These are phyloP conservation scores for Dendryphion nanum DNA, from an alignment of 2,329 filamentous ascomycete species.

Conservation along the genomic window DNA sequence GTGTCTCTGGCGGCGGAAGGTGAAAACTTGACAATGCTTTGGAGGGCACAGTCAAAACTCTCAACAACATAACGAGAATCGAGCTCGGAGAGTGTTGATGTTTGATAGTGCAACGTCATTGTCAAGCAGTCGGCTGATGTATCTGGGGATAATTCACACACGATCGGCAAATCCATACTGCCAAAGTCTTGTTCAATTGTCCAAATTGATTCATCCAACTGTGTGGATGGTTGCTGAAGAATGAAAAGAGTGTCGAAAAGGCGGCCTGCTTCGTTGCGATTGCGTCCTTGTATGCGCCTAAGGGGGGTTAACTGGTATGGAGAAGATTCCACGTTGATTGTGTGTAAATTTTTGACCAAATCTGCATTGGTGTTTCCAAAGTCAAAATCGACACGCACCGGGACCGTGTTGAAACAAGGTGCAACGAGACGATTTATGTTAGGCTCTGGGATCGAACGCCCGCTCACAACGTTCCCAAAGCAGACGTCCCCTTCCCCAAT, in stretches of 20 bases:
- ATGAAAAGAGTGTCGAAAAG: slow-evolving; percentile 82
- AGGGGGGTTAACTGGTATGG: slow-evolving; percentile 73
- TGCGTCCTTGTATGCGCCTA: slow-evolving; percentile 63
- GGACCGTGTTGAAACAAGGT: slow-evolving; percentile 89
- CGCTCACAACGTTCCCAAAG: slow-evolving; percentile 84
- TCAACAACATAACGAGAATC: slow-evolving; percentile 28
- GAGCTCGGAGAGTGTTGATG: slow-evolving; percentile 20
- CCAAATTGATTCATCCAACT: slow-evolving; percentile 52
- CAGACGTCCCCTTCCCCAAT: slow-evolving; percentile 66
- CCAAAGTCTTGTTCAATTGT: slow-evolving; percentile 51
- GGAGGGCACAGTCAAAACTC: slow-evolving; percentile 26
- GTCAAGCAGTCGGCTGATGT: slow-evolving; percentile 52
- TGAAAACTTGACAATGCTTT: slow-evolving; percentile 21
- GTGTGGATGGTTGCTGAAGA: slow-evolving; percentile 61
- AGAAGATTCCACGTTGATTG: slow-evolving; percentile 60
- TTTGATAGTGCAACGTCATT: slow-evolving; percentile 60
- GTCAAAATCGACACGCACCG: slow-evolving; percentile 61
- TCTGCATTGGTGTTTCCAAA: slow-evolving; percentile 52
- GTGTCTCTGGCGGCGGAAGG: slow-evolving; percentile 21
- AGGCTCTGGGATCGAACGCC: slow-evolving; percentile 66
- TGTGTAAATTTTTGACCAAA: slow-evolving; percentile 61
- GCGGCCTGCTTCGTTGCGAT: slow-evolving; percentile 46
- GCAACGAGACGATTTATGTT: slow-evolving; percentile 73
- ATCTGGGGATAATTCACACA: slow-evolving; percentile 70
- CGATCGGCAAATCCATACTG: slow-evolving; percentile 72